Evolutionary conservation across 176 grass and related monocot genomes (phyloP).

Genomic region (Zoysia pacifica): DNA sequence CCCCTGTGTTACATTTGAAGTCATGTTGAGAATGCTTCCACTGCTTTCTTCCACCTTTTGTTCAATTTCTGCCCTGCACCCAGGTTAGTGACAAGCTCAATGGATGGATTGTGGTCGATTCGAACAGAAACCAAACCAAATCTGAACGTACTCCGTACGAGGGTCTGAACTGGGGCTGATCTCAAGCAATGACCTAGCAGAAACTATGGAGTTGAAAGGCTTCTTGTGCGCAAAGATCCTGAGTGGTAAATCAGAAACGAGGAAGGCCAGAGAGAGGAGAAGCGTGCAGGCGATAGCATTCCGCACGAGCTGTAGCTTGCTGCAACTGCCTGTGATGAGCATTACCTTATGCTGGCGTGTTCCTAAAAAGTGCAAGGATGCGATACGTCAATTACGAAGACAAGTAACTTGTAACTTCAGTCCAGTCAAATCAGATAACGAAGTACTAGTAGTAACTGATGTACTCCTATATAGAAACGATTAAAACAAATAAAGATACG

Average conservation of each 20-base stretch:
- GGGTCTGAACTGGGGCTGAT: neutral
- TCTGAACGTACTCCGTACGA: constrained; percentile 21
- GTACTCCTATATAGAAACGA: neutral
- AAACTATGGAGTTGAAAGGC: constrained; percentile 6
- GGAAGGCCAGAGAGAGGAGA: constrained; percentile 18
- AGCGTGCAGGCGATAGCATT: constrained; percentile 12
- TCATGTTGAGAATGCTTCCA: constrained; percentile 29
- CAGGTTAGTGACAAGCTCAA: constrained; percentile 17
- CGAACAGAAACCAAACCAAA: neutral
- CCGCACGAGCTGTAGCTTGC: constrained; percentile 16
- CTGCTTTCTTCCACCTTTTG: constrained; percentile 24
- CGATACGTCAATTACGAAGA: constrained; percentile 19
- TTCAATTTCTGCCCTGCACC: constrained; percentile 13
- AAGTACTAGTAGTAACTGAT: neutral
- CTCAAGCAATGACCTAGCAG: constrained; percentile 32
- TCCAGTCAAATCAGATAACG: neutral
- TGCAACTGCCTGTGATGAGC: constrained; percentile 12
- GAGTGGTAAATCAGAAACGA: neutral
- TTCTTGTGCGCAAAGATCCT: constrained; percentile 13
- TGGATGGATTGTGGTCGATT: neutral
- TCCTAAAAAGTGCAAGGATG: neutral
- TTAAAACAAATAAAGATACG: neutral
- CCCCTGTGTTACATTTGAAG: constrained; percentile 27
- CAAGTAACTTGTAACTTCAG: neutral
- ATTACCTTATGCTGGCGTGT: constrained; percentile 12